phyloP scores from a whole-genome alignment of 768 basidiomycete genomes.

The Phylloporus scabripes region DNA sequence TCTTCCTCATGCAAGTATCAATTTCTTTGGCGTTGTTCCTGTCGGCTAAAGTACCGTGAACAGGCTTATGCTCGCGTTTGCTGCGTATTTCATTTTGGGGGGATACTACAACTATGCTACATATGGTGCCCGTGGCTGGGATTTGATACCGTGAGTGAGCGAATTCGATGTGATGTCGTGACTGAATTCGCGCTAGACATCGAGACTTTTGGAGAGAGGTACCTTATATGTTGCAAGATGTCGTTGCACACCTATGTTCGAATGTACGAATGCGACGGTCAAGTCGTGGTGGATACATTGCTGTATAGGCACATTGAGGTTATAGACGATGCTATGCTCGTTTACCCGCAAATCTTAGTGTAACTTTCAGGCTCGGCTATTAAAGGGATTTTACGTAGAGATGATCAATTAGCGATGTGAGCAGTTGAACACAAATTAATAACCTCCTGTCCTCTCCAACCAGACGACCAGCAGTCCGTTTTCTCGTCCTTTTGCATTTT shows the following conservation, averaged over 20 bases:
- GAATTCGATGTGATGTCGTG: slow-evolving; percentile 2
- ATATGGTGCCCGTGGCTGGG: slow-evolving; percentile 78
- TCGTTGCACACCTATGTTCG: slow-evolving; percentile 71
- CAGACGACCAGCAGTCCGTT: no score
- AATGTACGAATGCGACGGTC: slow-evolving; percentile 62
- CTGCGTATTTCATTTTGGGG: slow-evolving; percentile 69
- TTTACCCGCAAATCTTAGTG: slow-evolving; percentile 5
- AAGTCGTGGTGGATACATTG: slow-evolving; percentile 68
- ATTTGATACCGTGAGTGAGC: slow-evolving; percentile 78
- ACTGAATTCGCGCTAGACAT: slow-evolving; percentile 44
- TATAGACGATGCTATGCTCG: slow-evolving; percentile 6
- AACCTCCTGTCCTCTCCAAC: slow-evolving; percentile 20
- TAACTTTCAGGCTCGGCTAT: background rate
- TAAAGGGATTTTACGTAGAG: slow-evolving; percentile 11
- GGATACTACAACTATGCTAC: slow-evolving; percentile 86
- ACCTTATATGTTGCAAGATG: slow-evolving; percentile 78
- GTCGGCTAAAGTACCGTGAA: slow-evolving; percentile 36
- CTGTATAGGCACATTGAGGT: slow-evolving; percentile 44
- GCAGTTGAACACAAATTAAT: slow-evolving; percentile 21
- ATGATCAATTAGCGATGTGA: slow-evolving; percentile 1
- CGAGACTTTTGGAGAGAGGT: slow-evolving; percentile 90
- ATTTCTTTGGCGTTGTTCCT: slow-evolving; percentile 1
- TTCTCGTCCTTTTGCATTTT: slow-evolving; percentile 6
- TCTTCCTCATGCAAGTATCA: slow-evolving; percentile 72
- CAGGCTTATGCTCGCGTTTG: slow-evolving; percentile 49